phyloP scores from a whole-genome alignment of 1,284 basidiomycete genomes.

The Melampsora americana region DNA sequence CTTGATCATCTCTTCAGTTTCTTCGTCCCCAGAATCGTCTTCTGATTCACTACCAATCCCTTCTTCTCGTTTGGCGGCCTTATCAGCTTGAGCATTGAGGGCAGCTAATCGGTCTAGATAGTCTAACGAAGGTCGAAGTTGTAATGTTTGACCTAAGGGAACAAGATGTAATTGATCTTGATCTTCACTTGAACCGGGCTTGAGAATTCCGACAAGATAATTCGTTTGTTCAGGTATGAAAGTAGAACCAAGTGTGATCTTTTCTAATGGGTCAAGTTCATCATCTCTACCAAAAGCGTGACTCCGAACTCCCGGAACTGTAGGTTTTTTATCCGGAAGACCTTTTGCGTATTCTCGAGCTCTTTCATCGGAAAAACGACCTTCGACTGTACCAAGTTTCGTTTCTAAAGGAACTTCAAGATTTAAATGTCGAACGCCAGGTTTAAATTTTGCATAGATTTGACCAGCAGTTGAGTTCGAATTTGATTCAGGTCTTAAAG shows the following conservation, averaged over 20 bases:
- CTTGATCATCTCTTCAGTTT: conserved; percentile 46
- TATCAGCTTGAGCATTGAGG: conserved; percentile 46
- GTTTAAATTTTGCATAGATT: conserved; percentile 49
- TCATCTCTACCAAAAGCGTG: conserved; percentile 44
- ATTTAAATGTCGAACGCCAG: conserved; percentile 49
- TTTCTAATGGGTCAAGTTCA: conserved; percentile 46
- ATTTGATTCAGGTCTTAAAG: conserved; percentile 48
- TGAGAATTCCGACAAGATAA: conserved; percentile 51
- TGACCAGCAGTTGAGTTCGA: conserved; percentile 36
- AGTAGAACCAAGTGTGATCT: conserved; percentile 48
- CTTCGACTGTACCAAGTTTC: conserved; percentile 40
- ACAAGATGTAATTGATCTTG: conserved; percentile 48
- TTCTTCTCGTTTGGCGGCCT: conserved; percentile 46
- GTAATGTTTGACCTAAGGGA: conserved; percentile 51
- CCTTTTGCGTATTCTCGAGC: conserved; percentile 49
- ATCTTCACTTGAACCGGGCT: conserved; percentile 46
- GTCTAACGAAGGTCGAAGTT: conserved; percentile 50
- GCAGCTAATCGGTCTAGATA: conserved; percentile 51
- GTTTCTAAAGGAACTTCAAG: conserved; percentile 50
- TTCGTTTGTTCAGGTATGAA: conserved; percentile 52
- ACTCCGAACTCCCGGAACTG: conserved; percentile 43
- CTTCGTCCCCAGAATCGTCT: conserved; percentile 43
- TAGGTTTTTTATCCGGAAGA: conserved; percentile 46
- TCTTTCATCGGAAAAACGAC: conserved; percentile 50
- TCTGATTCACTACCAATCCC: conserved; percentile 47